These are phyloP conservation scores for Musa beccarii DNA, from an alignment of 176 grass and related monocot genomes.

Conservation along the genomic window DNA sequence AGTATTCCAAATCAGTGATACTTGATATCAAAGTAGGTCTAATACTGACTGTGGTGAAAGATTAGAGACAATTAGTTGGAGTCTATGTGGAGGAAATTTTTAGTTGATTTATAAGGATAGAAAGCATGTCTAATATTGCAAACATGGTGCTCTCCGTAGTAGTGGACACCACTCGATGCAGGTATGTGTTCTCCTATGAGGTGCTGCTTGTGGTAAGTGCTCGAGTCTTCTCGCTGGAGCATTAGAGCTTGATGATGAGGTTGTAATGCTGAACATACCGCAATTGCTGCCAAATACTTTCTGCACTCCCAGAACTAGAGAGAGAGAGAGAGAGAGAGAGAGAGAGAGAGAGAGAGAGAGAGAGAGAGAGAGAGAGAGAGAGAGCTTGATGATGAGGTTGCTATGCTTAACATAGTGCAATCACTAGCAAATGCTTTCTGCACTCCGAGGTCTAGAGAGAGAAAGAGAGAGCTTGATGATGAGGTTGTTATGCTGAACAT, in stretches of 20 bases:
- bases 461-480: conserved; percentile 19
- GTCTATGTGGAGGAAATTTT: no score
- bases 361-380: no score
- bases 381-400: no score
- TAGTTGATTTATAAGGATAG: no score
- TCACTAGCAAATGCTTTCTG: no score
- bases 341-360: no score
- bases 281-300: conserved; percentile 59
- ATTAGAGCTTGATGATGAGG: conserved; percentile 50
- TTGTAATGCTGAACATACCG: conserved; percentile 59
- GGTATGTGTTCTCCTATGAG: conserved; percentile 62
- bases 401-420: no score
- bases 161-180: conserved; percentile 44
- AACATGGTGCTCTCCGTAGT: conserved; percentile 37
- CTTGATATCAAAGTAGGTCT: no score
- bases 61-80: no score
- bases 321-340: not conserved
- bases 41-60: no score
- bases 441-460: no score
- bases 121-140: conserved; percentile 38
- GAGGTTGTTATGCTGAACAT: conserved; percentile 70
- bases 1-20: no score
- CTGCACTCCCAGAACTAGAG: conserved; percentile 44
- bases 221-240: conserved; percentile 37
- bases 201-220: conserved; percentile 37